Percentiles rank a stretch among this genome's conserved stretches.
Evolutionary conservation across 352 stramenopile species (phyloP).

Genomic region (Phytophthora aleatoria): DNA sequence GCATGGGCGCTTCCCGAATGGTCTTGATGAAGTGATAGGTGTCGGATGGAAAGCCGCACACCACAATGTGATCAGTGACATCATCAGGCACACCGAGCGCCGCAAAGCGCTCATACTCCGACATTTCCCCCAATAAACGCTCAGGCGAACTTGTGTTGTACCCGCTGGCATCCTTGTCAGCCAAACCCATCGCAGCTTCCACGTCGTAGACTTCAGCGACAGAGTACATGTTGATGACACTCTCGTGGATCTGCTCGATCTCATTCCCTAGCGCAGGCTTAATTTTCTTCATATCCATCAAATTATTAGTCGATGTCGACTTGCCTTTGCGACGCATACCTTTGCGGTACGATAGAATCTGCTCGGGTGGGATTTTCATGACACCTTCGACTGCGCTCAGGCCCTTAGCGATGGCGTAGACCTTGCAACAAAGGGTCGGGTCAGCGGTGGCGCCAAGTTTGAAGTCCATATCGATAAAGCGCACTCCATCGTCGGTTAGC

Average conservation of each 20-base stretch:
- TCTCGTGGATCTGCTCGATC: slow-evolving; percentile 60
- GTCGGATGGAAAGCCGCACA: slow-evolving; percentile 69
- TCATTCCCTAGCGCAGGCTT: slow-evolving; percentile 65
- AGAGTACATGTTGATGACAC: slow-evolving; percentile 61
- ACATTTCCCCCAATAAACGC: slow-evolving; percentile 21
- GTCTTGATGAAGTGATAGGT: slow-evolving; percentile 76
- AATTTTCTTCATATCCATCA: slow-evolving; percentile 51
- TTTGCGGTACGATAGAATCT: slow-evolving; percentile 81
- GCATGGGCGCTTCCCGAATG: slow-evolving; percentile 58
- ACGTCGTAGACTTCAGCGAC: slow-evolving; percentile 37
- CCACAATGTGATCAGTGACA: slow-evolving; percentile 65
- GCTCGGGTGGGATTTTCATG: slow-evolving; percentile 66
- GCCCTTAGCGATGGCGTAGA: slow-evolving; percentile 73
- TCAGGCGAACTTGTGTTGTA: slow-evolving; percentile 8
- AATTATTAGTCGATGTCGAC: slow-evolving; percentile 33
- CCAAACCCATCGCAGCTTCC: slow-evolving; percentile 28
- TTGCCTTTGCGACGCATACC: slow-evolving; percentile 66
- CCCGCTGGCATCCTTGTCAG: slow-evolving; percentile 6
- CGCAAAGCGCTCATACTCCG: slow-evolving; percentile 66
- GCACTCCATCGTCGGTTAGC: slow-evolving; percentile 64
- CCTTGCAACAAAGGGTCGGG: slow-evolving; percentile 80
- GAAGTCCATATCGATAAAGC: slow-evolving; percentile 80
- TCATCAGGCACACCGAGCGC: slow-evolving; percentile 41
- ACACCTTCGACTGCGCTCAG: slow-evolving; percentile 60
- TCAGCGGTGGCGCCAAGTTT: slow-evolving; percentile 76